phyloP scores from a whole-genome alignment of 2,329 filamentous ascomycete genomes.

The Hymenoscyphus fructigenus region DNA sequence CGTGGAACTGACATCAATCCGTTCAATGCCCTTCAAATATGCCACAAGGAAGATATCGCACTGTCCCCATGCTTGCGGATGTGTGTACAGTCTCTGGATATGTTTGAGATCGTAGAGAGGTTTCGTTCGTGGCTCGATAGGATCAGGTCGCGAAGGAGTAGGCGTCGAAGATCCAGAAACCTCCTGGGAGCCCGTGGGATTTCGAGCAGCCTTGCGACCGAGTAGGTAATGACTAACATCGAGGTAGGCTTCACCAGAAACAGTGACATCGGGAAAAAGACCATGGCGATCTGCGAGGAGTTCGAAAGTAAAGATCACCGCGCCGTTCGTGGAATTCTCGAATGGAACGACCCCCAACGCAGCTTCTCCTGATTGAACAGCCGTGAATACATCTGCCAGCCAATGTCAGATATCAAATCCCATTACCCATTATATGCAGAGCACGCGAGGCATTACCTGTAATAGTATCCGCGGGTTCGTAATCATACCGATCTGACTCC shows the following conservation, averaged over 20 bases:
- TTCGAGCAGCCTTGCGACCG: slow-evolving; percentile 43
- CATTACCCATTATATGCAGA: too few relatives aligned
- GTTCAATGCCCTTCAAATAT: slow-evolving; percentile 71
- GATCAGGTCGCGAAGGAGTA: slow-evolving; percentile 47
- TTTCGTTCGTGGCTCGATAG: slow-evolving; percentile 45
- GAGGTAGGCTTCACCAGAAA: slow-evolving; percentile 83
- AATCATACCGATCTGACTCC: slow-evolving; percentile 37
- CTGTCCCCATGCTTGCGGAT: slow-evolving; percentile 94
- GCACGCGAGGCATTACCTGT: slow-evolving; percentile 33
- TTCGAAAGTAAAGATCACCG: slow-evolving; percentile 86
- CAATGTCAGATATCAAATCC: slow-evolving; percentile 10
- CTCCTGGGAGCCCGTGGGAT: slow-evolving; percentile 28
- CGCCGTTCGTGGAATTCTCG: slow-evolving; percentile 94
- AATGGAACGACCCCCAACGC: slow-evolving; percentile 84
- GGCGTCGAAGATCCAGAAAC: slow-evolving; percentile 50
- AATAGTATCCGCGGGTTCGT: slow-evolving; percentile 47
- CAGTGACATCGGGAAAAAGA: slow-evolving; percentile 65
- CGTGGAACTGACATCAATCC: slow-evolving; percentile 81
- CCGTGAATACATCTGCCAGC: slow-evolving; percentile 70
- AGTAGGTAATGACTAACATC: slow-evolving; percentile 87
- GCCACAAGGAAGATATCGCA: slow-evolving; percentile 72
- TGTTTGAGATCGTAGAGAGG: slow-evolving; percentile 55
- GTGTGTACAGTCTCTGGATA: slow-evolving; percentile 79
- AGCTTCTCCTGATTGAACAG: slow-evolving; percentile 66
- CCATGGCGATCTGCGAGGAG: slow-evolving; percentile 74